Evolutionary conservation across 352 stramenopile genomes (phyloP).

Genomic region (Phytophthora cryptogea): DNA sequence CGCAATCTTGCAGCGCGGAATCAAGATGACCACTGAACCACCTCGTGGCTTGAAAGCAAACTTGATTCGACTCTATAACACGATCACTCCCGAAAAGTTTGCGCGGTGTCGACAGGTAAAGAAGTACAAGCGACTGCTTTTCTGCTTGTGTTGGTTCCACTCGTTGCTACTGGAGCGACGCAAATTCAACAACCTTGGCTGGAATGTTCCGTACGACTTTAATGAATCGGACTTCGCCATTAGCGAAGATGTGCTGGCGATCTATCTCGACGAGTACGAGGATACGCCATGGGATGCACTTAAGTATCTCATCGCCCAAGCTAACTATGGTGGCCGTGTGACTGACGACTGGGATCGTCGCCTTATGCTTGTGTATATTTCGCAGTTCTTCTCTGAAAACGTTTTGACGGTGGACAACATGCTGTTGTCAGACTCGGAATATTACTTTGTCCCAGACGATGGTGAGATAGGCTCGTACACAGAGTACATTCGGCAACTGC

Average conservation of each 20-base stretch:
- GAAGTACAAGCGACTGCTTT: constrained; percentile 94
- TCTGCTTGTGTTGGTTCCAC: constrained; percentile 97
- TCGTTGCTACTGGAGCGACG: constrained; percentile 93
- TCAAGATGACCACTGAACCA: constrained; percentile 98
- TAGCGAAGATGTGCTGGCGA: constrained; percentile 94
- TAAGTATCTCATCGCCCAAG: constrained; percentile 96
- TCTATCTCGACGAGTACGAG: constrained; percentile 94
- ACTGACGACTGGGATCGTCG: constrained; percentile 96
- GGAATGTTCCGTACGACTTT: constrained; percentile 98
- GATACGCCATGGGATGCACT: constrained; percentile 94
- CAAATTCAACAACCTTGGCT: constrained; percentile 97
- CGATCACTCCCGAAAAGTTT: constrained; percentile 89
- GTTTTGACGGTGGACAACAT: constrained; percentile 87
- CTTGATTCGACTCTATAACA: constrained; percentile 94
- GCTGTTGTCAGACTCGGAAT: constrained; percentile 86
- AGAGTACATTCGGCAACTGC: constrained; percentile 91
- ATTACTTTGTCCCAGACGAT: constrained; percentile 94
- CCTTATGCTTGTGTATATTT: constrained; percentile 96
- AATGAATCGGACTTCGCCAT: constrained; percentile 98
- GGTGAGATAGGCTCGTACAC: constrained; percentile 89
- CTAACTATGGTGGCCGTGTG: constrained; percentile 96
- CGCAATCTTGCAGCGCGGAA: constrained; percentile 92
- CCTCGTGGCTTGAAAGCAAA: constrained; percentile 93
- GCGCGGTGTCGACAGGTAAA: constrained; percentile 75
- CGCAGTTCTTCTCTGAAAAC: constrained; percentile 94